Percentiles rank a stretch among this genome's conserved stretches.
Evolutionary conservation across 225 moss, liverwort and hornwort genomes (phyloP).

Genomic region (Bryum argenteum): DNA sequence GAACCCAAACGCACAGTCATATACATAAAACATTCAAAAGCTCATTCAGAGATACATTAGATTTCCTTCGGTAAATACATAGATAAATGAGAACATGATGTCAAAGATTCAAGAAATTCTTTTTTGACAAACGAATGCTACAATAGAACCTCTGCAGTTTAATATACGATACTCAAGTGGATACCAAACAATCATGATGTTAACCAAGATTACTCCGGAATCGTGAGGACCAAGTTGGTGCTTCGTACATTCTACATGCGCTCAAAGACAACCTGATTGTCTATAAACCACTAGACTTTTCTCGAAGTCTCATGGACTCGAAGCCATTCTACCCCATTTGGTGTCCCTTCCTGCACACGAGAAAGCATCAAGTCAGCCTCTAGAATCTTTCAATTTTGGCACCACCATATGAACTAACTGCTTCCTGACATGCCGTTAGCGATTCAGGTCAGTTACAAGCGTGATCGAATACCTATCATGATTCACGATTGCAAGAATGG

Average conservation of each 20-base stretch:
- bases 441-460: not conserved
- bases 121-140: too few relatives aligned
- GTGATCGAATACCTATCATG: not conserved
- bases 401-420: not conserved
- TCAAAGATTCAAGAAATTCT: too few relatives aligned
- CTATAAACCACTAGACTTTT: slow-evolving; percentile 15
- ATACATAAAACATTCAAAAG: too few relatives aligned
- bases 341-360: slow-evolving; percentile 49
- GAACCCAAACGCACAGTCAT: too few relatives aligned
- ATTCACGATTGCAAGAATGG: not conserved
- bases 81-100: too few relatives aligned
- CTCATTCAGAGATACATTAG: too few relatives aligned
- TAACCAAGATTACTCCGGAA: not conserved
- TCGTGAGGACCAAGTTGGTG: not conserved
- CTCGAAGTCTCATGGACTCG: slow-evolving; percentile 61
- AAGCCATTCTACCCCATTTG: slow-evolving; percentile 71
- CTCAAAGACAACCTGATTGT: not conserved
- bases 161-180: too few relatives aligned
- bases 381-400: not conserved
- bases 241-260: slow-evolving; percentile 10
- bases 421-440: slow-evolving; percentile 1
- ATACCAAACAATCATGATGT: not conserved
- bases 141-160: too few relatives aligned
- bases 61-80: too few relatives aligned
- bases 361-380: slow-evolving; percentile 2